Base-by-base conservation (phyloP, 768 basidiomycete genomes). In the Lanmaoa rubissima region DNA sequence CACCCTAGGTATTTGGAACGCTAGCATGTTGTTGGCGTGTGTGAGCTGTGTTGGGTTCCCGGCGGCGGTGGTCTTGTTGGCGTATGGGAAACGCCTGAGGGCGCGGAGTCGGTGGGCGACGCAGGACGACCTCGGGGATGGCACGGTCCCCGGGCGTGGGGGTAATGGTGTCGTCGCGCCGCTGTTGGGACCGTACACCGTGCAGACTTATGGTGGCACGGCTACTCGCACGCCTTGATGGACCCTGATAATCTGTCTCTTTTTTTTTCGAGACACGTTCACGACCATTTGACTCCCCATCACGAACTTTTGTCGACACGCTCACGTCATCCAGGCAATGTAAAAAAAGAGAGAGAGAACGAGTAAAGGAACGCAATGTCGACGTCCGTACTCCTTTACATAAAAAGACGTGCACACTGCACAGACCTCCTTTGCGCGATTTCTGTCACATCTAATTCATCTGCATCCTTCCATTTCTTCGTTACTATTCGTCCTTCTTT, bases 41-140 rank as follows among this genome's bases (percentile, higher is more conserved):
- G 34, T 69, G 46, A 66, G 67, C 41, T 69, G 68, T 10, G 14
- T 60, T 9, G 67, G 68, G n/a, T 48, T 69, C 38, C 67, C 67
- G 19, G 28, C 58, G 16, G 67, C 34, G 5, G 13, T 67, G 39
- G 17, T 65, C 19, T 21, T 69, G 41, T 35, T 69, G 55, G 47
- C 60, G 5, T 61, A 65, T 24, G 67, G 67, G 24, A 67, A 62
- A 21, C 50, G 47, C 4, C 34, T 69, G 36, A 60, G 67, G 21
- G 67, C 55, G 9, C 53, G 8, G 17, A 69, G 67, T 57, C 59
- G 57, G n/a, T 69, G 67, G 67, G 67, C 67, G 21, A 60, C 50
- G 28, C 67, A 69, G 40, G 63, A 67, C 19, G 51, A 3, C n/a
- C 36, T 35, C 11, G 26, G 43, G 12, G 54, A 32, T 4, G 45